Evolutionary conservation across 2,329 filamentous ascomycete genomes (phyloP).

Genomic region (Colletotrichum godetiae): DNA sequence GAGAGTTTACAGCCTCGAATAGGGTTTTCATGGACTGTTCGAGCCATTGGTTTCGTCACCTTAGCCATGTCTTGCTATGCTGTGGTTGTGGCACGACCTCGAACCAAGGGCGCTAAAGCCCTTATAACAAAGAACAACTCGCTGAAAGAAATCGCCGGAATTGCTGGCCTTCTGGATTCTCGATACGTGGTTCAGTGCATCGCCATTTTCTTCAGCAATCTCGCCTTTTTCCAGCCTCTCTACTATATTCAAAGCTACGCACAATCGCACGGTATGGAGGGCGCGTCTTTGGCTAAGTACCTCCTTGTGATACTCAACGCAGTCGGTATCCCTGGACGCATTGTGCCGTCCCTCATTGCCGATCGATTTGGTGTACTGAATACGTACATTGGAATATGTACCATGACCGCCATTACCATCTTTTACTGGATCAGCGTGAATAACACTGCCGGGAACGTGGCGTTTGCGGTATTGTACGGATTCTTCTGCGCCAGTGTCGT

Average conservation of each 20-base stretch:
- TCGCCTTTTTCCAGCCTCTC: conserved; percentile 49
- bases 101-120: conserved; percentile 52
- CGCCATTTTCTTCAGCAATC: conserved; percentile 47
- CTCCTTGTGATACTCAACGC: conserved; percentile 52
- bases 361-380: conserved; percentile 53
- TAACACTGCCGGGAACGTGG: conserved; percentile 43
- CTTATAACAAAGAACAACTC: conserved; percentile 50
- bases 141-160: conserved; percentile 51
- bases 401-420: conserved; percentile 49
- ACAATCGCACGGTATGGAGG: conserved; percentile 42
- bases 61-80: not conserved
- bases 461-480: conserved; percentile 54
- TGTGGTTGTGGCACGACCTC: not conserved
- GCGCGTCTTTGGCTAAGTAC: conserved; percentile 43
- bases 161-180: conserved; percentile 43
- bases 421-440: conserved; percentile 52
- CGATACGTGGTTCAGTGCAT: conserved; percentile 50
- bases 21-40: conserved; percentile 62
- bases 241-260: conserved; percentile 46
- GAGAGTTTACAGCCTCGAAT: conserved; percentile 66
- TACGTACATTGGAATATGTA: conserved; percentile 56
- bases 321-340: conserved; percentile 48
- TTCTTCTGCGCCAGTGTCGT: conserved; percentile 55
- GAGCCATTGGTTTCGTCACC: conserved; percentile 49
- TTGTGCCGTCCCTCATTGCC: conserved; percentile 44